phyloP scores from a whole-genome alignment of 768 basidiomycete species.

The Mycena metata region DNA sequence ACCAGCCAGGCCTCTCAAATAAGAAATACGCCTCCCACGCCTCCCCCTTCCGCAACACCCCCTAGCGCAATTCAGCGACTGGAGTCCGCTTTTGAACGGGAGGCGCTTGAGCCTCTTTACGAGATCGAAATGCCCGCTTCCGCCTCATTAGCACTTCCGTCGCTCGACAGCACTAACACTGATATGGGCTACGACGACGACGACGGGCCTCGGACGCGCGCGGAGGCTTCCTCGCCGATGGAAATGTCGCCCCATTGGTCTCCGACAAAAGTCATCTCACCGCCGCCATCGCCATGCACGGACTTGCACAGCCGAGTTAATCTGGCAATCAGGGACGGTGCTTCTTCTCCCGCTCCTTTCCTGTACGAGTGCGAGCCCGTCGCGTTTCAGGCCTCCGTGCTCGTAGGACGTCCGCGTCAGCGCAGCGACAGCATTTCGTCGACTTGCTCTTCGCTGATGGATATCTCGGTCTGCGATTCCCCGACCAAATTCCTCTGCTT shows the following conservation, averaged over 20 bases:
- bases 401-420: not conserved
- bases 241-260: conserved; percentile 21
- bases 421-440: conserved; percentile 20
- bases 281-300: not conserved
- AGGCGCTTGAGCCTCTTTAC: conserved; percentile 18
- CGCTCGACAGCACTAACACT: conserved; percentile 1
- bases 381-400: not conserved
- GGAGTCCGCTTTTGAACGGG: not conserved
- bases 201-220: conserved; percentile 2
- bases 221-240: conserved; percentile 20
- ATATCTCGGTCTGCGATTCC: conserved; percentile 19
- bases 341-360: not conserved
- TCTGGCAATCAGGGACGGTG: not conserved
- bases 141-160: conserved; percentile 11
- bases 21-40: not conserved
- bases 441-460: conserved; percentile 22
- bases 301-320: not conserved
- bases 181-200: conserved; percentile 5
- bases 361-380: conserved; percentile 4
- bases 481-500: conserved; percentile 22
- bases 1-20: not conserved
- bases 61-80: not conserved
- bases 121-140: not conserved
- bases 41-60: conserved; percentile 3
- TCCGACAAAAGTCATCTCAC: conserved; percentile 13